These are phyloP conservation scores for Cicer arietinum DNA, from an alignment of 306 rosid genomes.

Conservation along the genomic window DNA sequence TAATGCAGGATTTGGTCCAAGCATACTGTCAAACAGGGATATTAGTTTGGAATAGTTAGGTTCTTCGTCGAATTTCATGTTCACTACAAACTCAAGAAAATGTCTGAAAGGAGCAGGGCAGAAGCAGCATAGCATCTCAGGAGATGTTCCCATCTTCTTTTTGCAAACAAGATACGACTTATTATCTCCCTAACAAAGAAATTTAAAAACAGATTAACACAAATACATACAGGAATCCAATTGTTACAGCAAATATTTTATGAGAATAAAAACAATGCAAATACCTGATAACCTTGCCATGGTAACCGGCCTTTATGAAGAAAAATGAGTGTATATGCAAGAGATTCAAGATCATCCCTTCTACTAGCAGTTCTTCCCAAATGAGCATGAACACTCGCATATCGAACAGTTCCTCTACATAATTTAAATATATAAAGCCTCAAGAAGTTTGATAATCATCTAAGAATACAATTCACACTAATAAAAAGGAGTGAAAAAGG, in stretches of 20 bases:
- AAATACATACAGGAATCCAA: slow-evolving; percentile 28
- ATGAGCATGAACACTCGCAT: slow-evolving; percentile 98
- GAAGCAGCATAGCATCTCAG: slow-evolving; percentile 95
- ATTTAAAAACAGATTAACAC: slow-evolving; percentile 1
- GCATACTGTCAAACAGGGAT: slow-evolving; percentile 82
- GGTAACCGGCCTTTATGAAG: slow-evolving; percentile 91
- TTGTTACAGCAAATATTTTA: slow-evolving; percentile 24
- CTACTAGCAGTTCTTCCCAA: slow-evolving; percentile 96
- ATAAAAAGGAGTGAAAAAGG: slow-evolving; percentile 49
- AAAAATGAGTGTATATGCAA: slow-evolving; percentile 90
- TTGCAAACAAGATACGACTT: slow-evolving; percentile 93
- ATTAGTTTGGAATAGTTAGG: slow-evolving; percentile 87
- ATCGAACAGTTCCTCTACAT: slow-evolving; percentile 89
- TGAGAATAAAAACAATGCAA: slow-evolving; percentile 30
- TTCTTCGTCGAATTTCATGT: slow-evolving; percentile 97
- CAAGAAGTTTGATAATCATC: slow-evolving; percentile 9
- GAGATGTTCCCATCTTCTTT: slow-evolving; percentile 97
- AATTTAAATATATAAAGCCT: slow-evolving; percentile 11
- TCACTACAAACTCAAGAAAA: slow-evolving; percentile 91
- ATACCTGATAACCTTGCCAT: slow-evolving; percentile 96
- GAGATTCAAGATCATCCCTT: slow-evolving; percentile 96
- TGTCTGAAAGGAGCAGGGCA: slow-evolving; percentile 88
- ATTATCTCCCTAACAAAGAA: slow-evolving; percentile 76
- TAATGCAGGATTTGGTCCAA: slow-evolving; percentile 88
- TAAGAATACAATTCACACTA: slow-evolving; percentile 20